These are phyloP conservation scores for Saccharum hybrid DNA, from an alignment of 202 grass and related monocot genomes.

Conservation along the genomic window DNA sequence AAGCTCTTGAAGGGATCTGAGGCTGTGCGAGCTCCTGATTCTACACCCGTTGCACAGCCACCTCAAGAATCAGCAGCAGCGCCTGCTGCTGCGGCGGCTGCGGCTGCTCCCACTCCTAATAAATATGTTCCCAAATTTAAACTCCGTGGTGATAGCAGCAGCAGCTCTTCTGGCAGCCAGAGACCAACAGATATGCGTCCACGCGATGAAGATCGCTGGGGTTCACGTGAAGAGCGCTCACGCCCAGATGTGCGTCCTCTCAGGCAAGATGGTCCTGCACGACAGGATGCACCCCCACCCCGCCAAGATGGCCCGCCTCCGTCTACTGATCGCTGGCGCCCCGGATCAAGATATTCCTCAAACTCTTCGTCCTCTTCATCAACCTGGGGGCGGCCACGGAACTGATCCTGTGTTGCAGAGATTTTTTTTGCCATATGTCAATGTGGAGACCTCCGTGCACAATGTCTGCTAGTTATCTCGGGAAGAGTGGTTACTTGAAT, in stretches of 20 bases:
- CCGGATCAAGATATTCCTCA: constrained; percentile 30
- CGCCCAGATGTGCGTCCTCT: constrained; percentile 9
- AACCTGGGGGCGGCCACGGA: constrained; percentile 19
- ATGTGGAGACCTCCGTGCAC: background rate
- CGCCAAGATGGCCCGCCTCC: constrained; percentile 37
- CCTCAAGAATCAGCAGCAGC: constrained; percentile 41
- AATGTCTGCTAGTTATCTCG: background rate
- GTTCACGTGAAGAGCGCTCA: constrained; percentile 18
- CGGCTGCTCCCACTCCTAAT: constrained; percentile 27
- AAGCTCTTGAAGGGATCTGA: constrained; percentile 48
- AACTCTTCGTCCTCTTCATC: constrained; percentile 41
- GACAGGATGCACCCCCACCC: constrained; percentile 23
- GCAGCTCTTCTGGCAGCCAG: constrained; percentile 30
- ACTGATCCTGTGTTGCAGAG: constrained; percentile 26
- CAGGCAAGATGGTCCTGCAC: constrained; percentile 36
- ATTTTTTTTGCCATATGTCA: constrained; percentile 30
- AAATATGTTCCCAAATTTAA: constrained; percentile 76
- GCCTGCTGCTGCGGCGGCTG: background rate
- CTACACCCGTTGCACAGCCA: constrained; percentile 34
- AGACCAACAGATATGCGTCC: constrained; percentile 13
- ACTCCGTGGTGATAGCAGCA: constrained; percentile 33
- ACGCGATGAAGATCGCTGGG: constrained; percentile 63
- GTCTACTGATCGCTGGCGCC: constrained; percentile 49
- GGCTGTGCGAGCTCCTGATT: constrained; percentile 24
- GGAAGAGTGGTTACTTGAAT: constrained; percentile 37